Evolutionary conservation across 306 rosid genomes (phyloP), one percentile per base, ranked within the genome.

Genomic region (Vigna reflexopilosa): DNA sequence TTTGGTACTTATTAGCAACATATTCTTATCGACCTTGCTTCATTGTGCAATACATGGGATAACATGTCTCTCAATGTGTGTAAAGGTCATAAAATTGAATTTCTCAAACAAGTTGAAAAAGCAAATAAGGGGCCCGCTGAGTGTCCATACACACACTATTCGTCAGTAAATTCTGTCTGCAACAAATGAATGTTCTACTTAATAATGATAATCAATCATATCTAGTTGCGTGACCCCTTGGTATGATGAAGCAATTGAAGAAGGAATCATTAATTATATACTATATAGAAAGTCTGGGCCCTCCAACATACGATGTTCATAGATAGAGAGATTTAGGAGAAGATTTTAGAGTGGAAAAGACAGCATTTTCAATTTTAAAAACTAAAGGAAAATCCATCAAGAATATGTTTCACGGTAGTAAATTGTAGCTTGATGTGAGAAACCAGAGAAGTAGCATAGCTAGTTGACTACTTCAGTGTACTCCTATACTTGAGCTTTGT

Each of bases 1-100:
- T 77, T 87, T 94, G 94, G 98, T 94, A 90, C 34, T 9, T 34
- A 47, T 80, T 64, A 8, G 56, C 38, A 54, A 30, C 56, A 26
- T 19, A 51, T 17, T 72, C 24, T 65, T 40, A 40, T 42, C 59
- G 55, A 45, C 16, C 11, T 59, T 58, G 48, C 57, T 77, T 67
- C 50, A 28, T 42, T 44, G 49, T 77, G 16, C 36, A 7, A 40
- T 16, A 42, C 75, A 42, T 26, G 36, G 58, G 66, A 65, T 66
- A 64, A 22, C 28, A 13, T 5, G 42, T 75, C 24, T 52, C 30
- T 66, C 12, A 66, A 51, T 50, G n/a, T 16, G 5, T 38, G 67
- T 14, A 10, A 17, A 62, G 20, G 28, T 28, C 52, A 34, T 30
- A 14, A 36, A 22, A 34, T 19, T 64, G 34, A 64, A 49, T 48